These are phyloP conservation scores for Cytospora schulzeri DNA, from an alignment of 2,329 filamentous ascomycete species.

Conservation along the genomic window DNA sequence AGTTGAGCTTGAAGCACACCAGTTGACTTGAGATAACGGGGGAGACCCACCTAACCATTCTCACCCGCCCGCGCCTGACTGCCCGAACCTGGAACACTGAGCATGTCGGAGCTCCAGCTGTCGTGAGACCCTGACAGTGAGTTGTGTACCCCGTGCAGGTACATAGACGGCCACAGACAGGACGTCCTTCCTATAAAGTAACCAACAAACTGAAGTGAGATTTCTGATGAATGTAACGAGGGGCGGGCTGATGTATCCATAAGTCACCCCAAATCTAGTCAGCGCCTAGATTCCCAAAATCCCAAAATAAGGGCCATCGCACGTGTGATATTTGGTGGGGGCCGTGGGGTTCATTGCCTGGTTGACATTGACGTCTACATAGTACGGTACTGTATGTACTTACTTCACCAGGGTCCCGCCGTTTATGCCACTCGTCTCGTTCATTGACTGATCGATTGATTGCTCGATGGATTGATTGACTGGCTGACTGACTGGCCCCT, in stretches of 20 bases:
- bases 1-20: not conserved
- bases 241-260: not conserved
- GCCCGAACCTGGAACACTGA: not conserved
- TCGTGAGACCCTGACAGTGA: not conserved
- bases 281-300: not conserved
- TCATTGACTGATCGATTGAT: not conserved
- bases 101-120: not conserved
- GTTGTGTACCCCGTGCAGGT: too few relatives aligned
- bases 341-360: not conserved
- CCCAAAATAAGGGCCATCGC: not conserved
- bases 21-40: not conserved
- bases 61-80: not conserved
- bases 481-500: not conserved
- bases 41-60: not conserved
- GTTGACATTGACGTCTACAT: not conserved
- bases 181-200: not conserved
- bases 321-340: not conserved
- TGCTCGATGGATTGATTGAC: not conserved
- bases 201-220: not conserved
- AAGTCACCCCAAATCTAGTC: not conserved
- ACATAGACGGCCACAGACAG: too few relatives aligned
- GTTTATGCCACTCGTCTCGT: not conserved
- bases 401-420: not conserved
- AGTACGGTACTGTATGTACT: too few relatives aligned
- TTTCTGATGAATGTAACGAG: not conserved